Base-by-base conservation (phyloP, 129 eudicot genomes). In the Pulicaria dysenterica region DNA sequence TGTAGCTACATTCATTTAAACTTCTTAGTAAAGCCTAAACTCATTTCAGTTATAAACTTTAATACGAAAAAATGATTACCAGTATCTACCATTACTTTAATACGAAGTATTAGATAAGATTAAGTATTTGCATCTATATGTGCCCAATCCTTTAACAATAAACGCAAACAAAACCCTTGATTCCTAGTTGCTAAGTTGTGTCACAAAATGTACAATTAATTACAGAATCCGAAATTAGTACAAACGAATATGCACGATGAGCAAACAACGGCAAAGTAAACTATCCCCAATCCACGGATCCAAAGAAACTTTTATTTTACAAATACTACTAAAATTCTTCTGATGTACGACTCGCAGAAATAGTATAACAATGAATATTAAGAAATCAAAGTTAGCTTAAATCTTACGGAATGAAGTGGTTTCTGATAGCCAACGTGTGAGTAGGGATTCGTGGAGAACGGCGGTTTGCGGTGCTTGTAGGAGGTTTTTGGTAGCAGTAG, bases 201-300 rank as follows among this genome's bases (percentile, higher is more conserved):
- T 24, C 31, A 24, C 31, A 24, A 24, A 24, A 7, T 40, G 19
- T 47, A 11, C 17, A 12, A 50, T 59, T 61, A 60, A 62, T 6
- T 37, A 69, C 47, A 69, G 9, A 77, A 42, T 31, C 65, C 24
- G 15, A 48, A 48, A 49, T 38, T 60, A 49, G 17, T 49, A 77
- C 76, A 54, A 48, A 11, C 3, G 4, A 72, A 71, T 71, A 51
- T 16, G 59, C 39, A 34, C 60, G 37, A 54, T 59, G 49, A 63
- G 63, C 55, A 41, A 37, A 34, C 60, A 44, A 54, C 49, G 49
- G 63, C 55, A 41, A 70, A 8, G 24, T 5, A 63, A 39, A 7
- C 41, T 49, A 10, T 11, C 19, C 83, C 73, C 60, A 56, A 79
- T 79, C 47, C 63, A 64, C 83, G 73, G 78, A 79, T 79, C 78